Base-by-base conservation (phyloP, 2,329 filamentous ascomycete species). In the Cyanodermella asteris region DNA sequence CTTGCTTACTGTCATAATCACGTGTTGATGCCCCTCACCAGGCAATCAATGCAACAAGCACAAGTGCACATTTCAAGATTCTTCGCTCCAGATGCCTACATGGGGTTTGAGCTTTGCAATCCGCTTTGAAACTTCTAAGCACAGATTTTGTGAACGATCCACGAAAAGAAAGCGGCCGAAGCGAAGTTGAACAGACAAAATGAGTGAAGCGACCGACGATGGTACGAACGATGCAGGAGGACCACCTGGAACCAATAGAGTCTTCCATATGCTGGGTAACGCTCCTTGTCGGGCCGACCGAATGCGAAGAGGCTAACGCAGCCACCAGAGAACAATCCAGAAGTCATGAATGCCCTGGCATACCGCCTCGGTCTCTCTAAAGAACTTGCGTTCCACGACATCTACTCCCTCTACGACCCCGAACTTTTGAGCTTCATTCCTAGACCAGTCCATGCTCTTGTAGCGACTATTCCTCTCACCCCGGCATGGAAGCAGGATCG, bases 371-470 rank as follows among this genome's bases (percentile, higher is more conserved):
- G 84, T 33, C 67, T 94, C 27, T 72, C 75, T n/a, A 42, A 52
- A 10, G 57, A 61, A 14, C 63, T 94, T 24, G 59, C 65, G 38
- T 72, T 91, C 51, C 72, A 90, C 57, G 84, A 94, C 50, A 77
- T 94, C 47, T 93, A 72, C 62, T 81, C 72, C 37, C 72, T 94
- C 42, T 72, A 75, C 34, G 81, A 93, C 26, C 69, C 75, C 0
- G 71, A 81, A 26, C 63, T 93, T 19, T 68, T 93, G 24, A 64
- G 69, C 31, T 80, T 91, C 49, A 68, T 93, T 18, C 82, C 87
- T 0, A 76, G 82, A 2, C 87, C 87, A 2, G 76, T 77, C 3
- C 64, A 81, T 34, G 84, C 84, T 5, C 65, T 94, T 9, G 50
- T 67, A 25, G 53, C 64, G 38, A 61, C 62, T 35, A 54, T 55